phyloP scores from a whole-genome alignment of 1,284 basidiomycete genomes.

The Flammula alnicola region DNA sequence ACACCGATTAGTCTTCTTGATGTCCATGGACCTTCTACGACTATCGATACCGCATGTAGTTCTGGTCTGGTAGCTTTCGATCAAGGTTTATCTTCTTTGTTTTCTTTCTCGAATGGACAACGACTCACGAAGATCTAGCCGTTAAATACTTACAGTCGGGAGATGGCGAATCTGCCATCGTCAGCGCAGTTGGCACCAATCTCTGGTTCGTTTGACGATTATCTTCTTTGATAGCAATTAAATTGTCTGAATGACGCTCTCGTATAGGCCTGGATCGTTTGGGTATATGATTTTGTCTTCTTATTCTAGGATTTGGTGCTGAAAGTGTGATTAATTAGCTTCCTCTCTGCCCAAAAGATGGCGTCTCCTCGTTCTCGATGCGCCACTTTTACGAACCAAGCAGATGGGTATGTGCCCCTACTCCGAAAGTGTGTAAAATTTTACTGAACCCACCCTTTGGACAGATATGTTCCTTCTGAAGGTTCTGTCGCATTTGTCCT shows the following conservation, averaged over 20 bases:
- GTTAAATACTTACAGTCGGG: constrained; percentile 31
- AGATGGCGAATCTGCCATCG: constrained; percentile 35
- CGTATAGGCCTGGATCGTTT: constrained; percentile 19
- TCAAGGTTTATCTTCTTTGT: constrained; percentile 25
- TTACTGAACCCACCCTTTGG: neutral
- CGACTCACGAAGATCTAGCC: constrained; percentile 20
- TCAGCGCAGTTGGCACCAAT: constrained; percentile 32
- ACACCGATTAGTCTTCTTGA: constrained; percentile 23
- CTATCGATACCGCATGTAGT: constrained; percentile 37
- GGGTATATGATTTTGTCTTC: constrained; percentile 6
- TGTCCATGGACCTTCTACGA: constrained; percentile 36
- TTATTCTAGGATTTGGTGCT: too few species aligned
- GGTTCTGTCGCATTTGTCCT: constrained; percentile 33
- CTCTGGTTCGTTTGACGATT: constrained; percentile 26
- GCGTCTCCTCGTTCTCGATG: constrained; percentile 34
- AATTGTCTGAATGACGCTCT: neutral
- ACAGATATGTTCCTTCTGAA: constrained; percentile 36
- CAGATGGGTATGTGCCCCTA: constrained; percentile 32
- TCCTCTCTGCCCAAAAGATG: constrained; percentile 37
- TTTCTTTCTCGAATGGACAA: neutral
- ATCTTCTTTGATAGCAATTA: neutral
- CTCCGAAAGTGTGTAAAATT: neutral
- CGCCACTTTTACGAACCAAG: constrained; percentile 35
- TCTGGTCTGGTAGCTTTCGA: constrained; percentile 36
- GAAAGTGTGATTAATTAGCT: constrained; percentile 13